These are phyloP conservation scores for Colletotrichum agaves DNA, from an alignment of 2,329 filamentous ascomycete genomes.

Conservation along the genomic window DNA sequence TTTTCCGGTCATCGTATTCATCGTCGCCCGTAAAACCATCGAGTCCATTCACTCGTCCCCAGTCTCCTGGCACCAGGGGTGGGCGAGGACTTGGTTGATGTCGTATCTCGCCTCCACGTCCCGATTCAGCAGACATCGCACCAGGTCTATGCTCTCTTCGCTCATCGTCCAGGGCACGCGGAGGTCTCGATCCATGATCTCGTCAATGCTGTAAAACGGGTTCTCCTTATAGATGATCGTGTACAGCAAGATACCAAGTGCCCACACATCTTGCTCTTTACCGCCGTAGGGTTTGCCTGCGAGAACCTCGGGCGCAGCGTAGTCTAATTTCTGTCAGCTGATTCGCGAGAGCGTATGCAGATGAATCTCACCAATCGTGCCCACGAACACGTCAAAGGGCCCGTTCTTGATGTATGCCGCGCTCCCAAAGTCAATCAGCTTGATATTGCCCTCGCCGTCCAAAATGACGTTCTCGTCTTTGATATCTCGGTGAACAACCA, in stretches of 20 bases:
- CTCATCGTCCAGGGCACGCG: conserved; percentile 89
- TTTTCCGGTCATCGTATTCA: background rate
- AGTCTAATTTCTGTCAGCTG: conserved; percentile 69
- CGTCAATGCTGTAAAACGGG: conserved; percentile 97
- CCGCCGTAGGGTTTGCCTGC: conserved; percentile 92
- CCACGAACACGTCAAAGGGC: conserved; percentile 98
- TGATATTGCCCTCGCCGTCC: conserved; percentile 94
- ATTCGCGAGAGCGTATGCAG: conserved; percentile 22
- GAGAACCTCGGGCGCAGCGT: conserved; percentile 97
- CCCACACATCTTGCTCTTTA: conserved; percentile 99
- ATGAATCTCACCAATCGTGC: conserved; percentile 85
- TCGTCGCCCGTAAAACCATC: conserved; percentile 21
- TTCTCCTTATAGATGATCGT: conserved; percentile 99
- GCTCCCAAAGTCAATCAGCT: conserved; percentile 97
- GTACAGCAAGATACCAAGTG: conserved; percentile 94
- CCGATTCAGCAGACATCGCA: conserved; percentile 91
- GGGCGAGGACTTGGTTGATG: conserved; percentile 88
- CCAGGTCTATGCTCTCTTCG: conserved; percentile 91
- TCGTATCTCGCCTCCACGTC: conserved; percentile 84
- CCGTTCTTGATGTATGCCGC: conserved; percentile 98
- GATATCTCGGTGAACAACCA: conserved; percentile 96
- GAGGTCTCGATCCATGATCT: conserved; percentile 97
- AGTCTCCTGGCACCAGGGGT: conserved; percentile 76
- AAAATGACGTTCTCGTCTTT: conserved; percentile 98
- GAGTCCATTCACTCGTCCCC: conserved; percentile 30